phyloP scores from a whole-genome alignment of 2,329 filamentous ascomycete species.

The Sclerotinia minor region DNA sequence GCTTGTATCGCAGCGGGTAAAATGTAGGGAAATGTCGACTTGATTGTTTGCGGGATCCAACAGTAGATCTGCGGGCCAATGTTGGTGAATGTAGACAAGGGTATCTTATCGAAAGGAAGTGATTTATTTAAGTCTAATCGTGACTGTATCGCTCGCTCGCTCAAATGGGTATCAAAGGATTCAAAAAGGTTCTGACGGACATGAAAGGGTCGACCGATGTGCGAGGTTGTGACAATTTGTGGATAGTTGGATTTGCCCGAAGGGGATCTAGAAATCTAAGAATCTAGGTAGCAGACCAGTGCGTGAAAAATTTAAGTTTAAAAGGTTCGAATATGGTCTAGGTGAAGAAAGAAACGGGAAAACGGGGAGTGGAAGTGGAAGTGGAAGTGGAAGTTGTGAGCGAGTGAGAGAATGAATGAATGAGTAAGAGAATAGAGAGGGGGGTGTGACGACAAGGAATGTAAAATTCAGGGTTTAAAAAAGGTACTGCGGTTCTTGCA shows the following conservation, averaged over 20 bases:
- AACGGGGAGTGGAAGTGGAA: neutral
- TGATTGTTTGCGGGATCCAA: neutral
- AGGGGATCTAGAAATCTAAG: neutral
- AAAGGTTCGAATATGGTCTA: neutral
- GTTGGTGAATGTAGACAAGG: slow-evolving; percentile 4
- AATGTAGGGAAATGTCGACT: slow-evolving; percentile 11
- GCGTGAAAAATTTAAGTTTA: slow-evolving; percentile 7
- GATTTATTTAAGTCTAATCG: neutral
- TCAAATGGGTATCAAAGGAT: slow-evolving; percentile 21
- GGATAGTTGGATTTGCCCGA: slow-evolving; percentile 15
- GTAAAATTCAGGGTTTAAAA: neutral
- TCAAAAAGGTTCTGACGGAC: neutral
- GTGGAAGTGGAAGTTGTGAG: neutral
- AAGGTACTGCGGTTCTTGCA: neutral
- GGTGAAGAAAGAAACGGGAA: neutral
- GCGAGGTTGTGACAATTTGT: slow-evolving; percentile 18
- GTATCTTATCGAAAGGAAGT: slow-evolving; percentile 13
- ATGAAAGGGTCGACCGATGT: neutral
- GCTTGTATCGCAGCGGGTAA: neutral
- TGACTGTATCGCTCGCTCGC: slow-evolving; percentile 14
- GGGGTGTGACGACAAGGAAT: neutral
- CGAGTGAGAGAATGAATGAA: neutral
- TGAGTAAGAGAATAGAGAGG: neutral
- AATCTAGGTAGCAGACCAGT: slow-evolving; percentile 24
- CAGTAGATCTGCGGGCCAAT: neutral